These are phyloP conservation scores for Gypsophila paniculata DNA, from an alignment of 179 eudicot species.

Conservation along the genomic window DNA sequence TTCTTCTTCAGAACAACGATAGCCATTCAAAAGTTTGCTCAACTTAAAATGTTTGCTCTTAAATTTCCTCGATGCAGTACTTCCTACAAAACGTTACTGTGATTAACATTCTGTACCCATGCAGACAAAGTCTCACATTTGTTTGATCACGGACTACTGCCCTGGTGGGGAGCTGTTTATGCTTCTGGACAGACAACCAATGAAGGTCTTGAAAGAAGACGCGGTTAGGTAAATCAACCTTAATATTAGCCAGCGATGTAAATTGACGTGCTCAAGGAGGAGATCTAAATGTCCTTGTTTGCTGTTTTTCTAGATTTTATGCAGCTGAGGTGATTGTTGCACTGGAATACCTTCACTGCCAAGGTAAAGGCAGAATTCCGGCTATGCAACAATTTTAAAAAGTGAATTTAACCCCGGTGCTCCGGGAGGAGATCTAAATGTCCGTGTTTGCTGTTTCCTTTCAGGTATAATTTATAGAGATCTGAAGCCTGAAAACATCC, in stretches of 20 bases:
- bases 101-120: conserved; percentile 20
- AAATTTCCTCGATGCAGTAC: not conserved
- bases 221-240: conserved; percentile 58
- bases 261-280: too few species aligned
- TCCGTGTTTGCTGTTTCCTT: conserved; percentile 10
- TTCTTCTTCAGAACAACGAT: too few species aligned
- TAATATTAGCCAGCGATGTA: not conserved
- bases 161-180: conserved; percentile 95
- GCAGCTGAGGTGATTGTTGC: conserved; percentile 92
- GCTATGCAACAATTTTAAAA: not conserved
- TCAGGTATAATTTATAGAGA: conserved; percentile 94
- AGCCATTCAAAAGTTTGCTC: not conserved
- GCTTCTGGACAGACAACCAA: conserved; percentile 80
- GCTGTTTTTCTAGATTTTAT: conserved; percentile 65
- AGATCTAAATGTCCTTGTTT: too few species aligned
- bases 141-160: conserved; percentile 86
- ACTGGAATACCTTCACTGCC: conserved; percentile 96
- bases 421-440: not conserved
- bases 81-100: not conserved
- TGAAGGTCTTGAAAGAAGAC: conserved; percentile 86
- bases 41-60: not conserved
- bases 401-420: not conserved
- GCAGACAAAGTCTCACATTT: conserved; percentile 92
- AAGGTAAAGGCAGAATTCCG: conserved; percentile 50
- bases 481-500: conserved; percentile 89